A percentile compares a stretch with the other conserved stretches of the same genome.
These are phyloP conservation scores for Fomitopsis betulina DNA, from an alignment of 1,284 basidiomycete genomes.

Conservation along the genomic window DNA sequence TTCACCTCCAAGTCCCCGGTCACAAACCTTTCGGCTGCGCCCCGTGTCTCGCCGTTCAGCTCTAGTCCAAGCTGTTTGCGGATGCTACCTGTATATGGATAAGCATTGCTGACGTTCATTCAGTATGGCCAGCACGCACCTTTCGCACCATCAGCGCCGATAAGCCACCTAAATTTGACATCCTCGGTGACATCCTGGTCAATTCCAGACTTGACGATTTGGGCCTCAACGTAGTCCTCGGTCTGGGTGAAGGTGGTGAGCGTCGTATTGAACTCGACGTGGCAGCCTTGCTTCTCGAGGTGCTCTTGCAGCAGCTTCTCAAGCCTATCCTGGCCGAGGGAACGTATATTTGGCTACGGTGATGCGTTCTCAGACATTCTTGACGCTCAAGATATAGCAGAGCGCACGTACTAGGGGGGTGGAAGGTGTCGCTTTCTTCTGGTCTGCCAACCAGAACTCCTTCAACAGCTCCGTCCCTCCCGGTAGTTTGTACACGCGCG, in stretches of 20 bases:
- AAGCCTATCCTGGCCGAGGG: conserved; percentile 24
- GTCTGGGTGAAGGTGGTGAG: conserved; percentile 22
- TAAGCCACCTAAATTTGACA: conserved; percentile 19
- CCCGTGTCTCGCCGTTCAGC: conserved; percentile 29
- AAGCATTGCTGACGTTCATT: background rate
- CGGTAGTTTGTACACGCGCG: conserved; percentile 15
- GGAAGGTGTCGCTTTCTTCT: conserved; percentile 12
- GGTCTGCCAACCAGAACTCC: conserved; percentile 10
- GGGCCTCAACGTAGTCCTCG: conserved; percentile 16
- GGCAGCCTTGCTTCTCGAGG: conserved; percentile 18
- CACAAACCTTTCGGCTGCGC: conserved; percentile 20
- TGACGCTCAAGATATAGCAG: background rate
- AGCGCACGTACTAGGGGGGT: conserved; percentile 16
- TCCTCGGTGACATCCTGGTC: conserved; percentile 6
- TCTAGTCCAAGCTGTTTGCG: conserved; percentile 26
- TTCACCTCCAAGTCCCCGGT: conserved; percentile 28
- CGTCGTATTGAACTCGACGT: conserved; percentile 27
- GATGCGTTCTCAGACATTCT: background rate
- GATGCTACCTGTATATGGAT: conserved; percentile 17
- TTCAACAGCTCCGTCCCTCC: conserved; percentile 12
- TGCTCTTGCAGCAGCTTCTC: conserved; percentile 25
- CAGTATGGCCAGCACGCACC: conserved; percentile 13
- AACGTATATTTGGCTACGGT: conserved; percentile 6
- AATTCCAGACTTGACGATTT: conserved; percentile 6
- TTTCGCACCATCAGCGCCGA: conserved; percentile 33